A percentile compares a stretch with the other conserved stretches of the same genome.
phyloP scores from a whole-genome alignment of 2,329 filamentous ascomycete genomes.

The Lomentospora prolificans region DNA sequence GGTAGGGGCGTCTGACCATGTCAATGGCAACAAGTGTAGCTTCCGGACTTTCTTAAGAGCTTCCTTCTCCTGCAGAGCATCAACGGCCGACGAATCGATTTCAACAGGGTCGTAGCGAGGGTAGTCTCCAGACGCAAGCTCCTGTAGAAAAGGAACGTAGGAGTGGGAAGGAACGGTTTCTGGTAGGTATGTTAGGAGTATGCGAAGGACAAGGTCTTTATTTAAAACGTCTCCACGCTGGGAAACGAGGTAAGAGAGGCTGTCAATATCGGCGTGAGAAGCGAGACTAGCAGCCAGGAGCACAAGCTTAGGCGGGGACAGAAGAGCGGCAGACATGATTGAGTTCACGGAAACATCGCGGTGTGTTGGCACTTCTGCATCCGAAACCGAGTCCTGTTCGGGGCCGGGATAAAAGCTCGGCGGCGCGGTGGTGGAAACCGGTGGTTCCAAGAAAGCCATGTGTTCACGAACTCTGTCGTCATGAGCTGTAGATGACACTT shows the following conservation, averaged over 20 bases:
- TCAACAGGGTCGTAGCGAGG: constrained; percentile 28
- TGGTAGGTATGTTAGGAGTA: constrained; percentile 68
- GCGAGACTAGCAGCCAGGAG: constrained; percentile 65
- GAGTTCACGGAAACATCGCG: background rate
- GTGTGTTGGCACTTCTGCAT: background rate
- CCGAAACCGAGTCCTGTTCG: background rate
- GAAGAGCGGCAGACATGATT: constrained; percentile 15
- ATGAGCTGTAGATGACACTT: no score
- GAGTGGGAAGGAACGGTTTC: constrained; percentile 54
- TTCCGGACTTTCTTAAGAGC: constrained; percentile 55
- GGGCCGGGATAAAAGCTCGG: background rate
- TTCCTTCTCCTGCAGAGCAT: constrained; percentile 49
- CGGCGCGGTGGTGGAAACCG: background rate
- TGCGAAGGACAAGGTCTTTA: constrained; percentile 56
- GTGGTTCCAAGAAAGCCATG: no score
- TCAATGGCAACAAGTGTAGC: constrained; percentile 51
- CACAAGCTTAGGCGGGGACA: constrained; percentile 59
- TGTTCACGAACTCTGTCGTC: no score
- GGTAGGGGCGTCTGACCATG: constrained; percentile 34
- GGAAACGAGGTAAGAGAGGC: constrained; percentile 50
- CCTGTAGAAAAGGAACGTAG: constrained; percentile 52
- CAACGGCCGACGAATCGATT: constrained; percentile 47
- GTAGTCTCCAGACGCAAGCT: constrained; percentile 41
- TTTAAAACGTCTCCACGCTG: constrained; percentile 48
- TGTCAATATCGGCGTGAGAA: constrained; percentile 52